Base-by-base conservation (phyloP, 495 filamentous ascomycete species). In the Neurospora africana region DNA sequence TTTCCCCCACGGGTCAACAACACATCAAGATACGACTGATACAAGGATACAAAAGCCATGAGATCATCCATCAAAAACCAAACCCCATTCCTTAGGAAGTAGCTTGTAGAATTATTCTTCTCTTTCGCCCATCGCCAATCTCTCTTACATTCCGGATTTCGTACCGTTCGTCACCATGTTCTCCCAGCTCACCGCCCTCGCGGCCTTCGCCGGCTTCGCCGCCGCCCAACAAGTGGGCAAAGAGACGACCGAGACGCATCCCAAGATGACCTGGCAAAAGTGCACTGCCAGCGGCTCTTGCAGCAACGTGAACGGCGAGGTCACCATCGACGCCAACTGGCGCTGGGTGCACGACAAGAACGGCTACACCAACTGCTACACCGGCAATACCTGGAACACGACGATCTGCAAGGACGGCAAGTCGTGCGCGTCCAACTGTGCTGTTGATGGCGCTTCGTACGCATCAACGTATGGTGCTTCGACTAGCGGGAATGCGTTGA, bases 221-320 rank as follows among this genome's bases (percentile, higher is more conserved):
- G 74, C 78, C 23, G 82, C 79, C 74, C 89, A 91, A 79, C 83
- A 89, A 77, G 84, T 85, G 74, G 87, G 87, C 77, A 88, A 78
- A n/a, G 38, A 81, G 74, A 81, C 79, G 8, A 74, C 83, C n/a
- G 89, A 91, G 79, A 84, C 81, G 19, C 87, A 90, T 73, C 88
- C 88, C 69, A 81, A 84, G 74, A 75, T 90, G 78, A 84, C 76
- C 76, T 89, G 87, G 87, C 82, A 85, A 75, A 85, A 85, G 70
- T 90, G 87, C 78, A 81, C 82, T 30, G 75, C 78, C 70, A 73
- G 76, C 17, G 87, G 86, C 61, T 84, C 79, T 72, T 89, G 87
- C 79, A 79, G 77, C 36, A 75, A 72, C 44, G 78, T 81, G 69
- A 81, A 81, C 75, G 81, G 76, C 68, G 79, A 83, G 71, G 77